A percentile compares a stretch with the other conserved stretches of the same genome.
Evolutionary conservation across 768 basidiomycete species (phyloP).

Genomic region (Lactarius tabidus): DNA sequence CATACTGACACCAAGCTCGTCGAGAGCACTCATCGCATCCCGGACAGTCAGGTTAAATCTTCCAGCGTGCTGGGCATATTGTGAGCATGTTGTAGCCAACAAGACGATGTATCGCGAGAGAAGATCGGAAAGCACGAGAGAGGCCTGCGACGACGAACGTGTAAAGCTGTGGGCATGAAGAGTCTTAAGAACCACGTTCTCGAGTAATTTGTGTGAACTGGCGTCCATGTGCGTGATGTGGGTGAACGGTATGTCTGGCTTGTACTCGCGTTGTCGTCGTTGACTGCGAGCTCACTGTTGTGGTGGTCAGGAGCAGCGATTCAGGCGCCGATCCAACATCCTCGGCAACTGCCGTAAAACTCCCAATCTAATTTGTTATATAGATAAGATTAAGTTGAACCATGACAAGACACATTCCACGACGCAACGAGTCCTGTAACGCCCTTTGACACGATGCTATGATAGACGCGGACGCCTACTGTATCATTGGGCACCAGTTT

Average conservation of each 20-base stretch:
- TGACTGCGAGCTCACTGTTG: conserved; percentile 24
- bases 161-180: conserved; percentile 77
- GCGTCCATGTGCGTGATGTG: conserved; percentile 42
- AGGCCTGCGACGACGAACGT: conserved; percentile 68
- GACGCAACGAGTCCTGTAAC: too few relatives aligned
- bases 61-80: conserved; percentile 74
- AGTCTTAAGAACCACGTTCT: conserved; percentile 62
- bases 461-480: neutral
- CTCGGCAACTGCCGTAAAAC: conserved; percentile 12
- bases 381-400: neutral
- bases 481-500: too few relatives aligned
- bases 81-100: conserved; percentile 61
- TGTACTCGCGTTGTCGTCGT: conserved; percentile 22
- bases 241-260: neutral
- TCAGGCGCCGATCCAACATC: conserved; percentile 24
- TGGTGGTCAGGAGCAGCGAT: conserved; percentile 27
- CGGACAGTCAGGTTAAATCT: conserved; percentile 50
- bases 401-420: too few relatives aligned
- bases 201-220: conserved; percentile 57
- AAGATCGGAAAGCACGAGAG: conserved; percentile 66
- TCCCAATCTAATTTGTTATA: neutral
- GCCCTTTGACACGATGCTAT: too few relatives aligned
- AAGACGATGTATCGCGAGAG: conserved; percentile 70
- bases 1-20: conserved; percentile 68
- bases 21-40: conserved; percentile 63